Evolutionary conservation across 345 rosid genomes (phyloP).

Genomic region (Erysimum cheiranthoides): DNA sequence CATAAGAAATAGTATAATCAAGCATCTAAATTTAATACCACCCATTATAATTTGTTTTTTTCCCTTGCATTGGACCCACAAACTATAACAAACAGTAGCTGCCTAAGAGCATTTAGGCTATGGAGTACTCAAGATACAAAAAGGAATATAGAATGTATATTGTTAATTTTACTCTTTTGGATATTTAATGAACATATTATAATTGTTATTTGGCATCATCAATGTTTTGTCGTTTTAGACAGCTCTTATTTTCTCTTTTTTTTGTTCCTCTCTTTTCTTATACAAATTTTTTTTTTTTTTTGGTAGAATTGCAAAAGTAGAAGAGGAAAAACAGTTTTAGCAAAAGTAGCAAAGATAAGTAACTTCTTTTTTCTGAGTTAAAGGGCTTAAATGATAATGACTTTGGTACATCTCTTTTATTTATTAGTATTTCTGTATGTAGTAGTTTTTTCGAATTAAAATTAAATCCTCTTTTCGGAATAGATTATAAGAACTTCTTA

Average conservation of each 20-base stretch:
- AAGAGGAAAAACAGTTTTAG: neutral
- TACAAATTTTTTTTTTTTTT: neutral
- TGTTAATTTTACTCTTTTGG: neutral
- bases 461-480: neutral
- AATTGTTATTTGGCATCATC: neutral
- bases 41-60: too few species aligned
- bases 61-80: slow-evolving; percentile 3
- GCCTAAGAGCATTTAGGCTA: neutral
- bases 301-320: neutral
- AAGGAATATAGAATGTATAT: neutral
- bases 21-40: neutral
- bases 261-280: too few species aligned
- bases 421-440: neutral
- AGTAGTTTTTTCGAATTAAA: neutral
- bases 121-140: neutral
- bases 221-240: slow-evolving; percentile 4
- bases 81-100: neutral
- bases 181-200: neutral
- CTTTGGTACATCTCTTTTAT: too few species aligned
- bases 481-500: neutral
- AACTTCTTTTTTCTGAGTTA: neutral
- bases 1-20: neutral
- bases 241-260: neutral
- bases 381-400: too few species aligned
- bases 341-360: neutral